Conservation (phyloP, 2,329 filamentous ascomycete genomes). For the Bipolaris sorokiniana region DNA sequence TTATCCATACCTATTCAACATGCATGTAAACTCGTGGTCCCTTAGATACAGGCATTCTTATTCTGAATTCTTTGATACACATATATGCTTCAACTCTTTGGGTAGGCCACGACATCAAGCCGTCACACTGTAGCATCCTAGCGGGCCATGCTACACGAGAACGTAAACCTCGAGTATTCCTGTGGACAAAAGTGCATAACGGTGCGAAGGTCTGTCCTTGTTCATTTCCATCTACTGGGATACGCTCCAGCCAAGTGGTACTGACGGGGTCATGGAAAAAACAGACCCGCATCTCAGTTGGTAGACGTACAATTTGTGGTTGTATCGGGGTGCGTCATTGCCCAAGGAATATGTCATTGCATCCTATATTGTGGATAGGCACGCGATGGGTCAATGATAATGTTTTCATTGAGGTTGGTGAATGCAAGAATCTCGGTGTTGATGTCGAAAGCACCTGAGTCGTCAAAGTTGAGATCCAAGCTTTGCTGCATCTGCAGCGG, state of each 20-base stretch:
- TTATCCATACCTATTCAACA: too few relatives aligned
- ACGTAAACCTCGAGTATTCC: not conserved
- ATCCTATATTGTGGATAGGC: constrained; percentile 18
- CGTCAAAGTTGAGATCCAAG: constrained; percentile 42
- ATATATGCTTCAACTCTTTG: not conserved
- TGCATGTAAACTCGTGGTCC: too few relatives aligned
- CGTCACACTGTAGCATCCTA: not conserved
- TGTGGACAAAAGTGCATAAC: not conserved
- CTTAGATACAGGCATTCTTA: too few relatives aligned
- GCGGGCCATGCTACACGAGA: not conserved
- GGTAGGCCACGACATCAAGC: not conserved
- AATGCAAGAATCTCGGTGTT: constrained; percentile 40
- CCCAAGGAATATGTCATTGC: not conserved
- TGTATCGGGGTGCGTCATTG: too few relatives aligned
- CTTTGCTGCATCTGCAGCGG: constrained; percentile 44
- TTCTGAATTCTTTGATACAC: too few relatives aligned
- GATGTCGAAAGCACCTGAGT: constrained; percentile 40
- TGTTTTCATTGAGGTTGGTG: constrained; percentile 40
- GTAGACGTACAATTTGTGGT: not conserved
- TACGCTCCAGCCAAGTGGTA: not conserved
- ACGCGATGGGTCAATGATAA: constrained; percentile 37
- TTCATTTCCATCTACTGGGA: not conserved
- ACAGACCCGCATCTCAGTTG: not conserved
- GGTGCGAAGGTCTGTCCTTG: too few relatives aligned
- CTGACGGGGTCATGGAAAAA: not conserved